A percentile compares a stretch with the other conserved stretches of the same genome.
Conservation (phyloP, 768 basidiomycete genomes). For the Termitomyces sp. region DNA sequence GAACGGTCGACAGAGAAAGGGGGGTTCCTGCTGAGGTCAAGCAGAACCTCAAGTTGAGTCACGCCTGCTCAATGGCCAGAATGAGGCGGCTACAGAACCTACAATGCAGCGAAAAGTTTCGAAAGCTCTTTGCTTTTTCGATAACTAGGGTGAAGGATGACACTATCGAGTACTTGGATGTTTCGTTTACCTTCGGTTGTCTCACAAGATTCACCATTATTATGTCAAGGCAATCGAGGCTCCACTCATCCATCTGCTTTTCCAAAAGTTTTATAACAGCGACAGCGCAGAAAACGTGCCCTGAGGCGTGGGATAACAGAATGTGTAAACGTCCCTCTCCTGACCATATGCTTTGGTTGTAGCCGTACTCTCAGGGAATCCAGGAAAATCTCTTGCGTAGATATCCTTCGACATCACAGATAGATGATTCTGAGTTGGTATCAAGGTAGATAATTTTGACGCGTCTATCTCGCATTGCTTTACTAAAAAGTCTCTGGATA, state of each 20-base stretch:
- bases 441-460: constrained; percentile 16
- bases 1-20: not conserved
- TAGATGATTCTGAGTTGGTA: constrained; percentile 10
- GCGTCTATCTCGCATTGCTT: constrained; percentile 2
- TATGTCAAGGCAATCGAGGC: constrained; percentile 8
- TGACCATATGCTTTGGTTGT: constrained; percentile 8
- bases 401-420: constrained; percentile 11
- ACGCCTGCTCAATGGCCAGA: not conserved
- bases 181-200: constrained; percentile 4
- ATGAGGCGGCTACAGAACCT: not conserved
- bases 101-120: constrained; percentile 6
- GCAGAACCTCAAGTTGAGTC: not conserved
- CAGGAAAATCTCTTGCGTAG: constrained; percentile 1
- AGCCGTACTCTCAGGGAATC: constrained; percentile 4
- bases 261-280: constrained; percentile 10
- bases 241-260: constrained; percentile 6
- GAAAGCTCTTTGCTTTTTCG: not conserved
- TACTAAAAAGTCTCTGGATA: constrained; percentile 12
- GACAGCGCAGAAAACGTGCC: constrained; percentile 15
- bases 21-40: not conserved
- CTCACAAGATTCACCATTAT: constrained; percentile 6
- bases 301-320: constrained; percentile 7
- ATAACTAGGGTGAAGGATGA: not conserved
- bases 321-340: constrained; percentile 4
- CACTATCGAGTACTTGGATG: constrained; percentile 13